Evolutionary conservation across 2,329 filamentous ascomycete species (phyloP).

Genomic region (Xenoacremonium recifei): DNA sequence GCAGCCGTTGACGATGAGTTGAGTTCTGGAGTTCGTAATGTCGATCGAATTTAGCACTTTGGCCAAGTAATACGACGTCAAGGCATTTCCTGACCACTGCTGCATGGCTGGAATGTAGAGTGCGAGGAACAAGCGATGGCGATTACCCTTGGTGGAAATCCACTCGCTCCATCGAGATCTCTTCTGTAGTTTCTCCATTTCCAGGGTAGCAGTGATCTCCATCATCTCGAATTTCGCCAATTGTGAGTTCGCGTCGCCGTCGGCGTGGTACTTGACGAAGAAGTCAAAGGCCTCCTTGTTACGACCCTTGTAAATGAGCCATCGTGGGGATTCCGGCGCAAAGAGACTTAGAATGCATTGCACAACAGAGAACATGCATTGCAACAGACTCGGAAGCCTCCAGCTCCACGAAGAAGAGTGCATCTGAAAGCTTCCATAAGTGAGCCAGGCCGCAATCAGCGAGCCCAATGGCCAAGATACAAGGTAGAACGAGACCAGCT

Average conservation of each 20-base stretch:
- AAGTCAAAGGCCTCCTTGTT: neutral
- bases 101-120: neutral
- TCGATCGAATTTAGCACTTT: slow-evolving; percentile 36
- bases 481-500: slow-evolving; percentile 10
- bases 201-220: neutral
- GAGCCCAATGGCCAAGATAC: slow-evolving; percentile 2
- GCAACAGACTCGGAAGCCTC: neutral
- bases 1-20: slow-evolving; percentile 19
- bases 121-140: neutral
- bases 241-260: neutral
- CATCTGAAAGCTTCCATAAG: neutral
- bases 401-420: neutral
- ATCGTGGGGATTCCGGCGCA: slow-evolving; percentile 1
- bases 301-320: neutral
- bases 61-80: slow-evolving; percentile 33
- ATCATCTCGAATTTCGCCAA: slow-evolving; percentile 1
- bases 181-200: neutral
- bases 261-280: slow-evolving; percentile 1
- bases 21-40: slow-evolving; percentile 34
- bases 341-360: neutral
- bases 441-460: neutral
- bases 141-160: neutral
- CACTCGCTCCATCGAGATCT: neutral
- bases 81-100: neutral
- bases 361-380: neutral